A percentile compares a stretch with the other conserved stretches of the same genome.
Evolutionary conservation across 75 land plant genomes (phyloP).

Genomic region (Sequoia sempervirens): DNA sequence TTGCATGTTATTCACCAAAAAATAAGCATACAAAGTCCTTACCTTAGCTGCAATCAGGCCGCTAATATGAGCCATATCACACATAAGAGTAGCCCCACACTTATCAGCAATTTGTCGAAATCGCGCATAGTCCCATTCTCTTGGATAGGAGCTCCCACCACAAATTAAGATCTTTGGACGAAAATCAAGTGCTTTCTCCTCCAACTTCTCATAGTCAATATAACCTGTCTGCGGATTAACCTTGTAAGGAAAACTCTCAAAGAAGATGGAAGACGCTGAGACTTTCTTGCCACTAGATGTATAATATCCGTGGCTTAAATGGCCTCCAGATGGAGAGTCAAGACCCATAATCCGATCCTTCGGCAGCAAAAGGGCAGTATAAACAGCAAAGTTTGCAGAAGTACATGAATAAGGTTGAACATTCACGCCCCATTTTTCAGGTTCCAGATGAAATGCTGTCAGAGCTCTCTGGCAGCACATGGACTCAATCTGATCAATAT

Average conservation of each 20-base stretch:
- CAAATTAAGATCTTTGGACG: slow-evolving; percentile 88
- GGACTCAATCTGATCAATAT: slow-evolving; percentile 82
- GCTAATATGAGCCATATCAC: slow-evolving; percentile 99
- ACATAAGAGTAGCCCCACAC: slow-evolving; percentile 86
- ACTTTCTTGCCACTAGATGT: slow-evolving; percentile 85
- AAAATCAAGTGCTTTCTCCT: slow-evolving; percentile 77
- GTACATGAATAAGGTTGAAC: slow-evolving; percentile 97
- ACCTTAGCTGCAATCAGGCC: slow-evolving; percentile 93
- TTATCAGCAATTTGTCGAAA: slow-evolving; percentile 87
- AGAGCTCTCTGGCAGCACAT: slow-evolving; percentile 74
- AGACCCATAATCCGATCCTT: slow-evolving; percentile 91
- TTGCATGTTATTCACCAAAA: background rate
- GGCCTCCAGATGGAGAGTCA: slow-evolving; percentile 81
- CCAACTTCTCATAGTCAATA: slow-evolving; percentile 84
- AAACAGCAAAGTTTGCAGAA: slow-evolving; percentile 93
- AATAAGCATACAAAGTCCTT: background rate
- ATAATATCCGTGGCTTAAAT: slow-evolving; percentile 82
- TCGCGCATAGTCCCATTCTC: slow-evolving; percentile 89
- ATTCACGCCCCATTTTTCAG: slow-evolving; percentile 91
- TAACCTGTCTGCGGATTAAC: slow-evolving; percentile 87
- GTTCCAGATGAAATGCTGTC: slow-evolving; percentile 65
- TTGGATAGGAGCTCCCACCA: slow-evolving; percentile 92
- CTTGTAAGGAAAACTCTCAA: slow-evolving; percentile 87
- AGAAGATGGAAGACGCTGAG: slow-evolving; percentile 86
- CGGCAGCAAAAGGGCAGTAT: slow-evolving; percentile 76